Evolutionary conservation across 306 rosid species (phyloP).

Genomic region (Trifolium dubium): DNA sequence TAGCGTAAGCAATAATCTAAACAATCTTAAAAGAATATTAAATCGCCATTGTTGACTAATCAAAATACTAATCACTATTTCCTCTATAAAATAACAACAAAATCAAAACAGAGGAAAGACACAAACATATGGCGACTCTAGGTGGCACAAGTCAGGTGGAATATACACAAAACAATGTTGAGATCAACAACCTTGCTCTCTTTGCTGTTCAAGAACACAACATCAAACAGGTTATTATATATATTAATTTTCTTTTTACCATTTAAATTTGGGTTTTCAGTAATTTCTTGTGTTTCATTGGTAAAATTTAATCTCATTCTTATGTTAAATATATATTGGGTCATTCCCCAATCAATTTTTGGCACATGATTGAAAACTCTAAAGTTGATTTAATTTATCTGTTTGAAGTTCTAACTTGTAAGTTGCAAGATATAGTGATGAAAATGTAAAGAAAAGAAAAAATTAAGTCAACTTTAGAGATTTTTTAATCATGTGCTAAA

Average conservation of each 20-base stretch:
- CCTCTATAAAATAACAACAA: neutral
- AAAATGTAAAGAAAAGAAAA: too few species aligned
- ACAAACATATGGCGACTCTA: slow-evolving; percentile 15
- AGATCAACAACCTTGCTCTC: slow-evolving; percentile 47
- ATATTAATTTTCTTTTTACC: neutral
- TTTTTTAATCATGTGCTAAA: too few species aligned
- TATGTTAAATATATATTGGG: too few species aligned
- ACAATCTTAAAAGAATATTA: neutral
- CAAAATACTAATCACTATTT: neutral
- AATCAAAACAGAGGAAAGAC: neutral
- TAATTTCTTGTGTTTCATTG: neutral
- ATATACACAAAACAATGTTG: slow-evolving; percentile 41
- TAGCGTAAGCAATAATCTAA: neutral
- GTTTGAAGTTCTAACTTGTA: too few species aligned
- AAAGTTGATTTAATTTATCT: too few species aligned
- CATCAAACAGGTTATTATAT: slow-evolving; percentile 44
- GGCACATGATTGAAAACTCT: too few species aligned
- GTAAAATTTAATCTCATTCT: neutral
- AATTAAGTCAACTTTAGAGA: too few species aligned
- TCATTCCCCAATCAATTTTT: too few species aligned
- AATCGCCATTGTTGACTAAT: slow-evolving; percentile 23
- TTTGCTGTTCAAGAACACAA: slow-evolving; percentile 51
- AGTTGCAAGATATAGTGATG: too few species aligned
- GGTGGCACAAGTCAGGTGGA: slow-evolving; percentile 42
- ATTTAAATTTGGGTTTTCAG: neutral